Evolutionary conservation across 1,139 yeast species (phyloP).

Genomic region (Hemisphaericaspora xylofermentans): DNA sequence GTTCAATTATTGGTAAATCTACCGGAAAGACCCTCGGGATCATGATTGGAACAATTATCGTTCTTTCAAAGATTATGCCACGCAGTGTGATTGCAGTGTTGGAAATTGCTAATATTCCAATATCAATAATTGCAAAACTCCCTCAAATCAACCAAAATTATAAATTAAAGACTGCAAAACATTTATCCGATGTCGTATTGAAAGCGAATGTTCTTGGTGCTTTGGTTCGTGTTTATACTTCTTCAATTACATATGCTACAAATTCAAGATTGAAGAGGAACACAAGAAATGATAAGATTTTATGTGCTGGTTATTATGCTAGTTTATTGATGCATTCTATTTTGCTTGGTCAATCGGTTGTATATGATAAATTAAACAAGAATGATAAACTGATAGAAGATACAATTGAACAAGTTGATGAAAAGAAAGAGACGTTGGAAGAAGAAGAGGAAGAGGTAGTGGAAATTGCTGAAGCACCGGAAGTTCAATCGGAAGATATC

Average conservation of each 20-base stretch:
- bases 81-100: constrained; percentile 30
- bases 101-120: constrained; percentile 54
- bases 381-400: constrained; percentile 7
- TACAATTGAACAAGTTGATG: constrained; percentile 5
- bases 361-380: constrained; percentile 21
- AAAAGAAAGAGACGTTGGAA: neutral
- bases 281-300: constrained; percentile 25
- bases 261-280: constrained; percentile 19
- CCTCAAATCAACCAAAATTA: constrained; percentile 56
- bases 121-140: constrained; percentile 50
- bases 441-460: neutral
- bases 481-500: too few species aligned
- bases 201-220: constrained; percentile 57
- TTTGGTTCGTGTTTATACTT: constrained; percentile 56
- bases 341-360: constrained; percentile 34
- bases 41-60: constrained; percentile 28
- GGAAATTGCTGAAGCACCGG: too few species aligned
- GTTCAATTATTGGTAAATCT: constrained; percentile 17
- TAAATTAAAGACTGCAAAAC: constrained; percentile 51
- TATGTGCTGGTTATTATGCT: constrained; percentile 37
- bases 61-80: constrained; percentile 37
- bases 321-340: constrained; percentile 33
- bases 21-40: constrained; percentile 28
- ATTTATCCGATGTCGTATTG: constrained; percentile 53
- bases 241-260: constrained; percentile 35